Evolutionary conservation across 805 yeast species (phyloP).

Genomic region (Candida sithepensis): DNA sequence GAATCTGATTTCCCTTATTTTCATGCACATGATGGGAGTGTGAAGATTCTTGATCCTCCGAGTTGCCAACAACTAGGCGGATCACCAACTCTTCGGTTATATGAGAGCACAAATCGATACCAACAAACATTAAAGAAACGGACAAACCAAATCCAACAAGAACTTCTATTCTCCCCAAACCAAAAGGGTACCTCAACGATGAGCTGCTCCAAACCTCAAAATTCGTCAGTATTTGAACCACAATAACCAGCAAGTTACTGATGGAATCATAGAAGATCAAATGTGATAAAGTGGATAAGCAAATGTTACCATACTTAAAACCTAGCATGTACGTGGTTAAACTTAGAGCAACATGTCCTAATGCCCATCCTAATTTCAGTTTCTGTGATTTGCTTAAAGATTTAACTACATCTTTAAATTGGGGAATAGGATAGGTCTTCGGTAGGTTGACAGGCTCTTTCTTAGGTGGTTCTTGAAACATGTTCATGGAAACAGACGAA

Average conservation of each 20-base stretch:
- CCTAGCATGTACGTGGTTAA: slow-evolving; percentile 58
- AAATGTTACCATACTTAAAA: slow-evolving; percentile 49
- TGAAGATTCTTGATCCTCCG: slow-evolving; percentile 20
- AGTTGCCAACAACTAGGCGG: slow-evolving; percentile 33
- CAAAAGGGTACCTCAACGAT: slow-evolving; percentile 85
- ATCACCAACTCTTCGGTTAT: slow-evolving; percentile 72
- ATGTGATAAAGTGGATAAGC: slow-evolving; percentile 79
- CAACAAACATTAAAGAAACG: slow-evolving; percentile 83
- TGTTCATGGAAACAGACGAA: slow-evolving; percentile 92
- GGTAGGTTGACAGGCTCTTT: slow-evolving; percentile 63
- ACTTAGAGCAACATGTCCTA: slow-evolving; percentile 53
- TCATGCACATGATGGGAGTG: slow-evolving; percentile 31
- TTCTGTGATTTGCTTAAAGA: slow-evolving; percentile 60
- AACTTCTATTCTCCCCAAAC: slow-evolving; percentile 87
- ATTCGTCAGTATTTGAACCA: slow-evolving; percentile 80
- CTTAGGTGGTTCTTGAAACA: slow-evolving; percentile 88
- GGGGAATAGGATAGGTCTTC: slow-evolving; percentile 70
- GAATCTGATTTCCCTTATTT: slow-evolving; percentile 17
- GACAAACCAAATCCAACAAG: slow-evolving; percentile 83
- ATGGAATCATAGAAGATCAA: slow-evolving; percentile 82
- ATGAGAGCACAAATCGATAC: slow-evolving; percentile 84
- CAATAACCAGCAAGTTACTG: slow-evolving; percentile 64
- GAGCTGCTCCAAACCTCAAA: slow-evolving; percentile 88
- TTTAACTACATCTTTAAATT: slow-evolving; percentile 53
- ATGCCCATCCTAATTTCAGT: slow-evolving; percentile 54